Percentiles rank a stretch among this genome's conserved stretches.
Evolutionary conservation across 2,329 filamentous ascomycete species (phyloP).

Genomic region (Alternaria infectoria): DNA sequence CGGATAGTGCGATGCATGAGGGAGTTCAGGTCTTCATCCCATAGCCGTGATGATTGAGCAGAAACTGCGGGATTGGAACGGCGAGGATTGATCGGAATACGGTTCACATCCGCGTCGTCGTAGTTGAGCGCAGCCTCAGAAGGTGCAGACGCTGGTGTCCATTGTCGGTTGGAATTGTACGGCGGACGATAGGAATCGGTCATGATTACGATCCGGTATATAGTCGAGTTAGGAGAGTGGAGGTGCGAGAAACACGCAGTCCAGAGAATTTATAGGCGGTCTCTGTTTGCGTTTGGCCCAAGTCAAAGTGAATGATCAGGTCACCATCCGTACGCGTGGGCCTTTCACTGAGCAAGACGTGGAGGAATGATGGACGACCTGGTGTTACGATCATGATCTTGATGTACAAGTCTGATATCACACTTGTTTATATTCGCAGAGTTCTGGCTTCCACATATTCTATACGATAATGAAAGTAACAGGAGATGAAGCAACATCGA

Average conservation of each 20-base stretch:
- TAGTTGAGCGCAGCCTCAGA: not conserved
- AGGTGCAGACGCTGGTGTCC: not conserved
- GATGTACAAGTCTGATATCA: not conserved
- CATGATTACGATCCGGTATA: not conserved
- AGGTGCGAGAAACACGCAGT: not conserved
- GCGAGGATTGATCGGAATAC: not conserved
- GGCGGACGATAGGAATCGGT: not conserved
- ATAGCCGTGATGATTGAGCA: slow-evolving; percentile 8
- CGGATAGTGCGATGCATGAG: slow-evolving; percentile 22
- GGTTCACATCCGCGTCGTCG: not conserved
- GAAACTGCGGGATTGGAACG: not conserved
- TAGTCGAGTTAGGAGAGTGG: not conserved
- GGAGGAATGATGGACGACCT: not conserved
- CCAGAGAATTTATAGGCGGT: not conserved
- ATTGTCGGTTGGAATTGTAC: not conserved
- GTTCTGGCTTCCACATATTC: not conserved
- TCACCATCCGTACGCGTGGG: not conserved
- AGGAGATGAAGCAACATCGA: not conserved
- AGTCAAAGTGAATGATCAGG: not conserved
- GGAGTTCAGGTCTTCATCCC: slow-evolving; percentile 10
- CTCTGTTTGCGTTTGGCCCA: not conserved
- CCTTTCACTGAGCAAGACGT: not conserved
- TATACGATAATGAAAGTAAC: not conserved
- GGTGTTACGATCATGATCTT: not conserved
- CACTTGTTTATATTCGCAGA: not conserved